A percentile compares a stretch with the other conserved stretches of the same genome.
phyloP scores from a whole-genome alignment of 768 basidiomycete species.

The Sporobolomyces pararoseus region DNA sequence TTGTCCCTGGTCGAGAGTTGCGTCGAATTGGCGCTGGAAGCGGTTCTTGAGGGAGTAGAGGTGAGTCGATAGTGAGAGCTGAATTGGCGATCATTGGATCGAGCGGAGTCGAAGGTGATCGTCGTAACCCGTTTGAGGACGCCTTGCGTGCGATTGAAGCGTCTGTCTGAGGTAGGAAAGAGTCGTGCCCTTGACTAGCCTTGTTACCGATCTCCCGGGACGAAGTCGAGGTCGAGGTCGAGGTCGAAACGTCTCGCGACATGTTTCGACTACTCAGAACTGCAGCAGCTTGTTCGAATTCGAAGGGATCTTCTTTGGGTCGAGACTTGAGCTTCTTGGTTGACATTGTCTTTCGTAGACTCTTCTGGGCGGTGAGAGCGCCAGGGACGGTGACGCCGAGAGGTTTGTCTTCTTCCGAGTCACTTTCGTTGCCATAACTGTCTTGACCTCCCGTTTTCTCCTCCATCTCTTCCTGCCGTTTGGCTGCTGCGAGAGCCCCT shows the following conservation, averaged over 20 bases:
- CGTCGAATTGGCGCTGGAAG: neutral
- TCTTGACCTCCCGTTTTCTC: conserved; percentile 20
- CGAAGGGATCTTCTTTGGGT: conserved; percentile 26
- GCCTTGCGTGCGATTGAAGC: conserved; percentile 36
- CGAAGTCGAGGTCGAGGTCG: neutral
- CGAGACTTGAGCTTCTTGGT: conserved; percentile 2
- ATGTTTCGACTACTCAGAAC: too few species aligned
- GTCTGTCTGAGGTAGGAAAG: conserved; percentile 44
- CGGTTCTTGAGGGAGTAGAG: neutral
- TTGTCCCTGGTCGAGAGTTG: neutral
- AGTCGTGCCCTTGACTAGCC: conserved; percentile 37
- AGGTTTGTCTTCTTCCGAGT: conserved; percentile 65
- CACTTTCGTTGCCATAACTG: conserved; percentile 23
- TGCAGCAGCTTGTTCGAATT: conserved; percentile 26
- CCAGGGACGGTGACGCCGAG: conserved; percentile 77
- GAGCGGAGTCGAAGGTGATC: conserved; percentile 37
- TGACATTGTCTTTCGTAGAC: conserved; percentile 57
- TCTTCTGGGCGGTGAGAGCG: conserved; percentile 74
- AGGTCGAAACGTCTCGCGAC: neutral
- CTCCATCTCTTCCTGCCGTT: conserved; percentile 1
- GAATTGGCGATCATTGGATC: conserved; percentile 41
- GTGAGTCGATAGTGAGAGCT: conserved; percentile 34
- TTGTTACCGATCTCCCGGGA: too few species aligned
- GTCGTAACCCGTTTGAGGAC: conserved; percentile 15
- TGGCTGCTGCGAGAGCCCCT: neutral